A percentile compares a stretch with the other conserved stretches of the same genome.
Evolutionary conservation across 306 rosid species (phyloP).

Genomic region (Cucumis melo): DNA sequence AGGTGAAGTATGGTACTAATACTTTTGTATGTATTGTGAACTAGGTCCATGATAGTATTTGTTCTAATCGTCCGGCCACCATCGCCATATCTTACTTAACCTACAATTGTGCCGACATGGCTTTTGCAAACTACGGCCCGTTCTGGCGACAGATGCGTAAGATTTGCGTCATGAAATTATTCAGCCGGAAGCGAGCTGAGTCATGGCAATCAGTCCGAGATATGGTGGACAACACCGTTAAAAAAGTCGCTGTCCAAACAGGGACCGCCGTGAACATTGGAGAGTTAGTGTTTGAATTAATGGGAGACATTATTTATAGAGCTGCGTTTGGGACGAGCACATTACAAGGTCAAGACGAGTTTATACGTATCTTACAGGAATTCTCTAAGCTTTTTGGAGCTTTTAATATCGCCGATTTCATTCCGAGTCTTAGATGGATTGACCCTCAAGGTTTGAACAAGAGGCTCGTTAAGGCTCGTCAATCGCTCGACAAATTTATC

Average conservation of each 20-base stretch:
- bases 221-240: not conserved
- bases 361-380: constrained; percentile 63
- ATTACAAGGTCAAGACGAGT: constrained; percentile 58
- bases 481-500: constrained; percentile 40
- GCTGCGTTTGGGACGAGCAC: constrained; percentile 71
- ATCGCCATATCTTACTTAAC: constrained; percentile 48
- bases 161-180: constrained; percentile 75
- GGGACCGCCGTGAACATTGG: constrained; percentile 48
- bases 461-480: constrained; percentile 47
- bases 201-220: not conserved
- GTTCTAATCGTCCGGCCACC: not conserved
- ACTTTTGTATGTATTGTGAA: not conserved
- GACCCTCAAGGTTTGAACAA: constrained; percentile 57
- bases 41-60: not conserved
- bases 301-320: constrained; percentile 51
- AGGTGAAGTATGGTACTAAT: no score
- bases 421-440: constrained; percentile 40
- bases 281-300: constrained; percentile 51
- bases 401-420: constrained; percentile 61
- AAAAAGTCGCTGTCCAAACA: not conserved
- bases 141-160: constrained; percentile 94
- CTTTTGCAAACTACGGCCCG: constrained; percentile 87
- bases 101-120: constrained; percentile 23
- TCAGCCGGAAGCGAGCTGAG: constrained; percentile 78
- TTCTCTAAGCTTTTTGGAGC: constrained; percentile 80